Evolutionary conservation across 352 stramenopile genomes (phyloP), one percentile per base, ranked within the genome.

Genomic region (Globisporangium okanoganense): DNA sequence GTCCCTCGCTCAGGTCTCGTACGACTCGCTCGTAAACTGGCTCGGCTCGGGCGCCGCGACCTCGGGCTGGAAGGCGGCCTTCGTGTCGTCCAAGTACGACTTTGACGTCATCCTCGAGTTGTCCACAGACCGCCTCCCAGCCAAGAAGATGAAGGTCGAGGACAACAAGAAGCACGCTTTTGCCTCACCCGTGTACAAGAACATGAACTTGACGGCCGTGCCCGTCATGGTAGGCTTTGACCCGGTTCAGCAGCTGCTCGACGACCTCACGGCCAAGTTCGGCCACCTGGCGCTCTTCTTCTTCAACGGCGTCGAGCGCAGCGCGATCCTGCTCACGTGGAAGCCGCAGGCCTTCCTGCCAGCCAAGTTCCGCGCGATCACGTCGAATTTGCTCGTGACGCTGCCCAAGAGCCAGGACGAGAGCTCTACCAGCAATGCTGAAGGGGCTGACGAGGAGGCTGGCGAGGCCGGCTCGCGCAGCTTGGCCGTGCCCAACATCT

Each of bases 251-350:
- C 70, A 85, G 55, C 66, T 93, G 14, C 58, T 95, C 14, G 47
- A 66, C 16, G 76, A 90, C 24, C 63, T 95, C 20, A 65, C 87
- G 44, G 62, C 48, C 18, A 63, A 68, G 38, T 90, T 92, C 43
- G 75, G 79, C 43, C 79, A 91, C 62, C 43, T 93, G 4, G 83
- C 82, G 48, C 76, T 88, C 33, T 92, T 95, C 69, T 95, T 95
- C 56, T 64, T 92, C 48, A 90, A 92, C 38, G 73, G 69, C 44
- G 70, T 92, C 18, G 75, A 90, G 18, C 62, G 73, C 13, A 69
- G 67, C 22, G 73, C 87, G 62, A 91, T 95, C 56, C 61, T 87
- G 55, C 66, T 95, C 49, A 79, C 77, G 31, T 95, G 85, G 85
- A 92, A 92, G 64, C 85, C 85, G 29, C 72, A 77, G 49, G 82